Conservation (phyloP, 2,329 filamentous ascomycete genomes). For the Blastomyces gilchristii region DNA sequence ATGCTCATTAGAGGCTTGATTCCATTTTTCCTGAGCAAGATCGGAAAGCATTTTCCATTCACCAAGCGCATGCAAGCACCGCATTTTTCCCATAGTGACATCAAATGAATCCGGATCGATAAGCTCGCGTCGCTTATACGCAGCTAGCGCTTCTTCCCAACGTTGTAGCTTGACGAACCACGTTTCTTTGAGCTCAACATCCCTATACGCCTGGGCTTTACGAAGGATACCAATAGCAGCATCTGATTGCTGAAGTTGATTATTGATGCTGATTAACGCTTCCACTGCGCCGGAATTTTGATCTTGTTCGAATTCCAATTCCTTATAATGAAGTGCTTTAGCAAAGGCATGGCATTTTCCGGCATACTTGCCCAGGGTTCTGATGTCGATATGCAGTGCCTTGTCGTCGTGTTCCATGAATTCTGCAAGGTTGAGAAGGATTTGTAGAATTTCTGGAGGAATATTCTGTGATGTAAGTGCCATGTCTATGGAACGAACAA, state of each 20-base stretch:
- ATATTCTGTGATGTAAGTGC: constrained; percentile 93
- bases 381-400: constrained; percentile 91
- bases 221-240: constrained; percentile 95
- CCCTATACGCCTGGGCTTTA: constrained; percentile 89
- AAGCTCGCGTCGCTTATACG: constrained; percentile 64
- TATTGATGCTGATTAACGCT: constrained; percentile 97
- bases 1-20: constrained; percentile 75
- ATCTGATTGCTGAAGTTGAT: constrained; percentile 96
- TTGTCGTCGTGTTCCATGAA: constrained; percentile 99
- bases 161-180: constrained; percentile 98
- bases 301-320: constrained; percentile 94
- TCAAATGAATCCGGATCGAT: constrained; percentile 73
- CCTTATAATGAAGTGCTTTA: constrained; percentile 97
- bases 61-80: constrained; percentile 88
- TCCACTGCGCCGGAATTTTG: constrained; percentile 93
- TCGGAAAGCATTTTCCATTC: constrained; percentile 93
- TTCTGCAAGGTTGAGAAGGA: constrained; percentile 89
- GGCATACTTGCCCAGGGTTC: constrained; percentile 86
- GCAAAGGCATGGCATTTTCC: constrained; percentile 96
- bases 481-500: constrained; percentile 90
- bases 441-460: constrained; percentile 86
- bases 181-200: constrained; percentile 91
- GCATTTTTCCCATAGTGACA: constrained; percentile 99
- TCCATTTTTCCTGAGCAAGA: constrained; percentile 87
- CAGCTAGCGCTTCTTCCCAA: constrained; percentile 92